Evolutionary conservation across 805 yeast genomes (phyloP), one percentile per base, ranked within the genome.

Genomic region (Blastobotrys robertii): DNA sequence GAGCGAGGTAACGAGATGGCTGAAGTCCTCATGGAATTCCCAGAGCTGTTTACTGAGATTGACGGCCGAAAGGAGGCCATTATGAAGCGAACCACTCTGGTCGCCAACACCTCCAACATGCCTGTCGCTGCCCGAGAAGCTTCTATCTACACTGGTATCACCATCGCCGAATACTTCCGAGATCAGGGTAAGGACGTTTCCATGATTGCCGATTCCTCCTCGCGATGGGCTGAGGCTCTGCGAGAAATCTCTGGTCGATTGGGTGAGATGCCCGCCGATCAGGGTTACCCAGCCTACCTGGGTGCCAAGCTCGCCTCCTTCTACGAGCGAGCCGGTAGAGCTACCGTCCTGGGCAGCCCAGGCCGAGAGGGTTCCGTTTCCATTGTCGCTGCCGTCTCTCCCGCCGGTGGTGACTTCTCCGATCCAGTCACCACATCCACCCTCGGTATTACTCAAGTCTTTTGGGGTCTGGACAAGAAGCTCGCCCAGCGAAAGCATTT

Each of bases 251-350:
- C 97, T 42, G 99, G 99, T 77, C 94, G 99, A 77, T 75, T 92
- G 66, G 99, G 98, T 70, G 99, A 92, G 75, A 92, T 92, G 99
- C 99, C 99, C 64, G 99, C 99, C 49, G 99, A 92, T 70, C 98
- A 94, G 74, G 99, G 99, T 74, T 92, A 88, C 92, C 99, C 99
- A 49, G 99, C 99, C 41, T 92, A 92, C 66, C 75, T 92, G 65
- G 98, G 98, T 72, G 96, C 99, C 42, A 92, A 92, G 65, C 77
- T 92, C 59, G 97, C 99, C 45, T 90, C 97, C 44, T 92, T 92
- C 78, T 92, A 92, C 69, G 99, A 92, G 73, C 86, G 99, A 73
- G 99, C 99, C 38, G 99, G 99, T 71, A 86, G 83, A 65, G 94
- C 95, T 37, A 73, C 81, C 57, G 90, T 95, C 2, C 74, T 92